A percentile compares a stretch with the other conserved stretches of the same genome.
These are phyloP conservation scores for Botrytis fragariae DNA, from an alignment of 2,329 filamentous ascomycete genomes.

Conservation along the genomic window DNA sequence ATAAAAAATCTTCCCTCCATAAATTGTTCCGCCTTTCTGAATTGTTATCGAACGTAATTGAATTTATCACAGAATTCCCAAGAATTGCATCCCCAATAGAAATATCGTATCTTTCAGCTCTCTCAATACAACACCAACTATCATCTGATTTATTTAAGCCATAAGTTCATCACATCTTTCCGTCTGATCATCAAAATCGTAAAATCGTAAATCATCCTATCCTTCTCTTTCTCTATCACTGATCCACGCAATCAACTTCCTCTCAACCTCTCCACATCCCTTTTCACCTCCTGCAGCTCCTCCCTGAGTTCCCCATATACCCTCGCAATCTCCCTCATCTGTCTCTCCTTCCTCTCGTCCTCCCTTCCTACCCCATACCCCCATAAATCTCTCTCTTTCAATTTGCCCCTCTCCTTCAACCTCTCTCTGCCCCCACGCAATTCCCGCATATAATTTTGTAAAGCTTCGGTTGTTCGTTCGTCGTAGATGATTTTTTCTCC, in stretches of 20 bases:
- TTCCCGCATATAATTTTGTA: slow-evolving; percentile 32
- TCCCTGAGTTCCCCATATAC: slow-evolving; percentile 36
- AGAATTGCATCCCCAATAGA: not conserved
- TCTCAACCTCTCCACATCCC: slow-evolving; percentile 37
- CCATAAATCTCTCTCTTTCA: slow-evolving; percentile 33
- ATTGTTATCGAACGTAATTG: not conserved
- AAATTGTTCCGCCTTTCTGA: not conserved
- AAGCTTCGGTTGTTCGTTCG: slow-evolving; percentile 31
- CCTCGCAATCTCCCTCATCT: slow-evolving; percentile 38
- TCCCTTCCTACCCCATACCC: slow-evolving; percentile 37
- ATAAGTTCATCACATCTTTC: not conserved
- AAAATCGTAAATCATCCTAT: not conserved
- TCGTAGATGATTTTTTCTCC: slow-evolving; percentile 35
- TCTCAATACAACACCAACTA: not conserved
- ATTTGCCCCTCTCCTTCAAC: slow-evolving; percentile 30
- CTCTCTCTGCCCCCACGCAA: slow-evolving; percentile 34
- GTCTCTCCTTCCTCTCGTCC: slow-evolving; percentile 33
- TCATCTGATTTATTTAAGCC: not conserved
- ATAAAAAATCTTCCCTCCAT: not conserved
- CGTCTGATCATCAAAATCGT: not conserved
- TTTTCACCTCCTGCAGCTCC: slow-evolving; percentile 36
- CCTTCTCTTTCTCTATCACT: not conserved
- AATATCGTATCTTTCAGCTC: not conserved
- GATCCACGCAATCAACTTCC: slow-evolving; percentile 16
- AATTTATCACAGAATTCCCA: not conserved